These are phyloP conservation scores for Xylariaceae sp. DNA, from an alignment of 2,329 filamentous ascomycete genomes.

Conservation along the genomic window DNA sequence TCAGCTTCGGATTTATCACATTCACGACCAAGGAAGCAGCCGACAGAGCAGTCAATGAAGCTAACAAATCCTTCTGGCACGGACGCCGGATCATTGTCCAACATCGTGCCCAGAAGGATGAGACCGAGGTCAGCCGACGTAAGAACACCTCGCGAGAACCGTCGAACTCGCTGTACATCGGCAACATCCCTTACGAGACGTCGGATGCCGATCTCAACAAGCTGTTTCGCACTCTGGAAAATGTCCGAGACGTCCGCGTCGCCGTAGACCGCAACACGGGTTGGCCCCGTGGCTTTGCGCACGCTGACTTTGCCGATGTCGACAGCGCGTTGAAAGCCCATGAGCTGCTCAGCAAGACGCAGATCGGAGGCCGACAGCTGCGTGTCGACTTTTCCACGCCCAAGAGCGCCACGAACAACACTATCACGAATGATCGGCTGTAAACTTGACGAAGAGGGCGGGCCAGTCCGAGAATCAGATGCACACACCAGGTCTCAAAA, in stretches of 20 bases:
- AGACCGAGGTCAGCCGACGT: background rate
- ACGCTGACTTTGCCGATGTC: slow-evolving; percentile 72
- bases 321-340: slow-evolving; percentile 60
- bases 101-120: slow-evolving; percentile 25
- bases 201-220: slow-evolving; percentile 78
- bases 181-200: slow-evolving; percentile 83
- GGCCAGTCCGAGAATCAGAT: background rate
- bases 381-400: slow-evolving; percentile 57
- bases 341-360: slow-evolving; percentile 51
- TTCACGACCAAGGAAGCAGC: slow-evolving; percentile 16
- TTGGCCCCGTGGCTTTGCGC: slow-evolving; percentile 77
- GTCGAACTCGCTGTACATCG: slow-evolving; percentile 70
- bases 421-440: background rate
- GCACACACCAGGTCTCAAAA: background rate
- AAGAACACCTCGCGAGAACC: slow-evolving; percentile 32
- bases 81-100: slow-evolving; percentile 30
- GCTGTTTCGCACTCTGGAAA: slow-evolving; percentile 66
- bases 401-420: background rate
- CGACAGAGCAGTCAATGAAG: slow-evolving; percentile 22
- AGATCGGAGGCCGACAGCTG: slow-evolving; percentile 63
- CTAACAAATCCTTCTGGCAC: slow-evolving; percentile 32
- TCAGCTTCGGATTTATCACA: slow-evolving; percentile 29
- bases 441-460: background rate
- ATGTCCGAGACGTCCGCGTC: slow-evolving; percentile 72
- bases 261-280: slow-evolving; percentile 79